Base-by-base conservation (phyloP, 495 filamentous ascomycete genomes). In the Trichocladium antarcticum region DNA sequence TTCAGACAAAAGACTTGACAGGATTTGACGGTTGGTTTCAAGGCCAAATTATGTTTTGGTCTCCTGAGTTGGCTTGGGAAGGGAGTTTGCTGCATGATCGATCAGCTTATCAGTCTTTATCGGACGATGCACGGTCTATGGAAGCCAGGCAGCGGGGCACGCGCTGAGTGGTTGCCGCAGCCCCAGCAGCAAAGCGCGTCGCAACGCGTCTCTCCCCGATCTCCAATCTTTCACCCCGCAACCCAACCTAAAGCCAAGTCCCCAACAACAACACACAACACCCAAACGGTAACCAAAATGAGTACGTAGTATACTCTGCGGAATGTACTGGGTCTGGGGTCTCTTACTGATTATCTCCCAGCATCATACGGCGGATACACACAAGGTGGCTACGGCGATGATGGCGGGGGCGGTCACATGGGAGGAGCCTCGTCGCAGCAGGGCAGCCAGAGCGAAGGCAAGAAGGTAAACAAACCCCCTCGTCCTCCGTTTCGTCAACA, bases 331-430 rank as follows among this genome's bases (percentile, higher is more conserved):
- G 6, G 1, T 20, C 17, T 15, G 12, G 5, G 19, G 21, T 7
- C 19, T 15, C 37, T 42, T 24, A 1, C 35, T 40, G 17, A 50
- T 50, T 7, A 17, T n/a, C 10, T 46, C 34, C 17, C 34, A 61
- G 52, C 61, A 66, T 60, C 62, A 47, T 70, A 68, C 69, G 65
- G 64, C 47, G 64, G 65, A 38, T 74, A 66, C 58, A 22, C 57
- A 34, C 54, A 73, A 51, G 65, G 63, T 47, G 60, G 55, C 38
- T 51, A 56, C 24, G 69, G 64, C 53, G 65, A 70, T 11, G 69
- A 71, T 55, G 68, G 63, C 48, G 72, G 64, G 46, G 72, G 72
- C 50, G 70, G 70, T 21, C 72, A 70, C 59, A 55, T 70, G 55
- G 56, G 57, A 36, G 67, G n/a, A n/a, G n/a, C n/a, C n/a, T n/a